phyloP scores from a whole-genome alignment of 2,329 filamentous ascomycete species.

The Alternaria conjuncta region DNA sequence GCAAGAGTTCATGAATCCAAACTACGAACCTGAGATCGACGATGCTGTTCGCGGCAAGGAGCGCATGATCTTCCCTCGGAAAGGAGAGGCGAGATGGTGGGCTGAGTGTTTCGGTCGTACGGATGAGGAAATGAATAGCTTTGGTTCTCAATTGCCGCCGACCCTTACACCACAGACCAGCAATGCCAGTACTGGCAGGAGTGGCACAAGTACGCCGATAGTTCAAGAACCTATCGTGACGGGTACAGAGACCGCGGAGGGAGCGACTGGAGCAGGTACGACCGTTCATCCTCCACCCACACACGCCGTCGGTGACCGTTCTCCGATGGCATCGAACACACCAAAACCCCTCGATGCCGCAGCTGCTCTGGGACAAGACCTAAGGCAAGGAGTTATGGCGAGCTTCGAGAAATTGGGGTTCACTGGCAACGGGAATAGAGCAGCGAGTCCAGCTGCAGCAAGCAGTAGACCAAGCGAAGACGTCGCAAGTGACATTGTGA shows the following conservation, averaged over 20 bases:
- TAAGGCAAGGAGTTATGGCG: conserved; percentile 39
- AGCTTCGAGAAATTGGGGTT: conserved; percentile 42
- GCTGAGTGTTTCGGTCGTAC: conserved; percentile 82
- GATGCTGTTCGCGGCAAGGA: conserved; percentile 82
- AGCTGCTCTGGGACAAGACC: conserved; percentile 36
- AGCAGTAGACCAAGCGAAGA: conserved; percentile 19
- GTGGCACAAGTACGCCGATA: conserved; percentile 36
- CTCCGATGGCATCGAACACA: conserved; percentile 9
- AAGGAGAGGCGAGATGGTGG: conserved; percentile 91
- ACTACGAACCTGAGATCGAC: conserved; percentile 77
- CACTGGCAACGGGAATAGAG: conserved; percentile 17
- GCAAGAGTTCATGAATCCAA: conserved; percentile 80
- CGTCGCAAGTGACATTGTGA: conserved; percentile 12
- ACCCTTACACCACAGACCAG: conserved; percentile 38
- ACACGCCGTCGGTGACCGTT: conserved; percentile 24
- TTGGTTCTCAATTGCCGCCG: conserved; percentile 34
- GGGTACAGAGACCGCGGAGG: conserved; percentile 43
- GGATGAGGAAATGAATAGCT: conserved; percentile 90
- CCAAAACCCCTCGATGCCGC: conserved; percentile 34
- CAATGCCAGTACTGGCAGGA: conserved; percentile 30
- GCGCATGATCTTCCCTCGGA: conserved; percentile 79
- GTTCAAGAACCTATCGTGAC: conserved; percentile 43
- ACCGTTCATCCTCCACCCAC: conserved; percentile 31
- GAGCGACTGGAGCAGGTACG: conserved; percentile 40
- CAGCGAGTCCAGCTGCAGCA: conserved; percentile 22